These are phyloP conservation scores for Cordyceps javanica DNA, from an alignment of 2,329 filamentous ascomycete species.

Conservation along the genomic window DNA sequence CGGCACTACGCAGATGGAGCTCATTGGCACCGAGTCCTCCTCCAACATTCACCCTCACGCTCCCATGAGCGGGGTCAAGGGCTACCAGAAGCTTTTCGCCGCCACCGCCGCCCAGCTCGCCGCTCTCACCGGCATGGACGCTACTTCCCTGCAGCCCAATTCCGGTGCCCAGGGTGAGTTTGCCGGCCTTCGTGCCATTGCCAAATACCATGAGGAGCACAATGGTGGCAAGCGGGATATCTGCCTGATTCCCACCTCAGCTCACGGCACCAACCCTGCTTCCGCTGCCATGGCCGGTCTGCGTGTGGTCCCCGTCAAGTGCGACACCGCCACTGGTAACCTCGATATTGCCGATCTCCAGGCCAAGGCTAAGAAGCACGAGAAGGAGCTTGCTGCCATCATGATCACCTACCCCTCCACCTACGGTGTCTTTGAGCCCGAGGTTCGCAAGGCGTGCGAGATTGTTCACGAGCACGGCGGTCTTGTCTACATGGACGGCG, in stretches of 20 bases:
- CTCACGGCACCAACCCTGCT: constrained; percentile 92
- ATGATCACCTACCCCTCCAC: constrained; percentile 98
- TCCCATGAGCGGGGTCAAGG: constrained; percentile 54
- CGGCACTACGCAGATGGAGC: constrained; percentile 86
- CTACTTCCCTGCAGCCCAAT: constrained; percentile 88
- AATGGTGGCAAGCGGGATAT: constrained; percentile 72
- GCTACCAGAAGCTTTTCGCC: constrained; percentile 64
- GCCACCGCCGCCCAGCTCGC: constrained; percentile 71
- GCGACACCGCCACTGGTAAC: constrained; percentile 79
- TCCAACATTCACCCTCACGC: constrained; percentile 77
- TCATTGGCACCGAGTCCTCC: constrained; percentile 71
- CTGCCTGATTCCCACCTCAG: constrained; percentile 89
- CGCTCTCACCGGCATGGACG: constrained; percentile 82
- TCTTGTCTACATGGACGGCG: constrained; percentile 97
- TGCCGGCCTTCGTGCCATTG: constrained; percentile 79
- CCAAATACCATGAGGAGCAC: constrained; percentile 70
- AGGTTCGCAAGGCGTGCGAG: constrained; percentile 77
- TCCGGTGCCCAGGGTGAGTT: constrained; percentile 96
- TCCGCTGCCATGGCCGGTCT: constrained; percentile 94
- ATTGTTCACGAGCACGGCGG: constrained; percentile 83
- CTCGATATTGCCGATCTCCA: constrained; percentile 81
- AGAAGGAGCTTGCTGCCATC: constrained; percentile 79
- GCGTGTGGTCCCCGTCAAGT: constrained; percentile 89
- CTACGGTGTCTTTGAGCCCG: constrained; percentile 89
- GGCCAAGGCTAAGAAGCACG: constrained; percentile 83